phyloP scores from a whole-genome alignment of 1,139 yeast genomes.

The Insectozyma bohioensis region DNA sequence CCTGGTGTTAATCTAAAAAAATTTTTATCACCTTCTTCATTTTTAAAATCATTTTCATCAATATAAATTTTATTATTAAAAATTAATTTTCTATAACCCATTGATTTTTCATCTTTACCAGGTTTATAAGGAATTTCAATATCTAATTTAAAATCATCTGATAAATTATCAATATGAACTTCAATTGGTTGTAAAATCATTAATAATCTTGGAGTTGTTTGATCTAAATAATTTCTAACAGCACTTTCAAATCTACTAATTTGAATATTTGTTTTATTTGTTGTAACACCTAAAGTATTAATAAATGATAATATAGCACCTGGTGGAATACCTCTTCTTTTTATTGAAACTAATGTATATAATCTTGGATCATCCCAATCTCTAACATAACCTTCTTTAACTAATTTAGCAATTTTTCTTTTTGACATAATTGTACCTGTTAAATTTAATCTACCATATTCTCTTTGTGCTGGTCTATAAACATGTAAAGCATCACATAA shows the following conservation, averaged over 20 bases:
- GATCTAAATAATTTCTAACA: conserved; percentile 83
- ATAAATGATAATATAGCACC: conserved; percentile 93
- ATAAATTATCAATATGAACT: conserved; percentile 78
- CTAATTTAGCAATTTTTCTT: conserved; percentile 92
- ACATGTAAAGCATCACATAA: conserved; percentile 93
- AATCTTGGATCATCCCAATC: conserved; percentile 99
- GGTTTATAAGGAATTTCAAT: conserved; percentile 89
- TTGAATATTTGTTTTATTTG: conserved; percentile 89
- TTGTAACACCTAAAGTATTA: conserved; percentile 95
- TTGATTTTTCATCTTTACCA: conserved; percentile 64
- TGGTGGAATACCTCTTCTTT: conserved; percentile 99
- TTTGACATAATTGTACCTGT: conserved; percentile 94
- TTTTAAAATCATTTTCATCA: conserved; percentile 64
- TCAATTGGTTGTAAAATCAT: conserved; percentile 86
- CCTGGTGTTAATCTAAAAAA: conserved; percentile 93
- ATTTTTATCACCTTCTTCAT: conserved; percentile 38
- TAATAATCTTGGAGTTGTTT: conserved; percentile 93
- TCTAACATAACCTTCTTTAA: conserved; percentile 75
- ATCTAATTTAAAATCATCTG: conserved; percentile 58
- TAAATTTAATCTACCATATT: conserved; percentile 92
- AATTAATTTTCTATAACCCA: conserved; percentile 73
- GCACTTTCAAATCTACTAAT: conserved; percentile 86
- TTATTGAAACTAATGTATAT: conserved; percentile 89
- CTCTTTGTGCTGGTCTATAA: conserved; percentile 98
- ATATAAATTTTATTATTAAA: conserved; percentile 78